A percentile compares a stretch with the other conserved stretches of the same genome.
Conservation (phyloP, 2,329 filamentous ascomycete species). For the Fusarium subtropicale region DNA sequence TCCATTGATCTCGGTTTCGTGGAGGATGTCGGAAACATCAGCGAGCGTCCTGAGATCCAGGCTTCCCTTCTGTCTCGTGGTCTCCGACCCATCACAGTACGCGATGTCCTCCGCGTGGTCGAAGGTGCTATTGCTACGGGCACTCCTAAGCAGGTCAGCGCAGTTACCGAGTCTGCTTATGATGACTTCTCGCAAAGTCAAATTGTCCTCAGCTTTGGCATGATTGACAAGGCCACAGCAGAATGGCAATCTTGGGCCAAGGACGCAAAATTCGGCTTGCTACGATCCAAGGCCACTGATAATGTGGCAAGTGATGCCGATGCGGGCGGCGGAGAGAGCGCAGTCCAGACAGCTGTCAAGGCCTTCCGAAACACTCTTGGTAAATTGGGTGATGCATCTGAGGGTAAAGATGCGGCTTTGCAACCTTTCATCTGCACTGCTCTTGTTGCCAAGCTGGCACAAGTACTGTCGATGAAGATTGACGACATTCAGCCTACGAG, state of each 20-base stretch:
- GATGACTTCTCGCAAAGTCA: conserved; percentile 38
- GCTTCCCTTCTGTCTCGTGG: conserved; percentile 36
- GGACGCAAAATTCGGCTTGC: conserved; percentile 40
- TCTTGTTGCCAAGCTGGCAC: conserved; percentile 41
- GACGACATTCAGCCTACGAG: conserved; percentile 39
- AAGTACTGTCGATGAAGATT: conserved; percentile 43
- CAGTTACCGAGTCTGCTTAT: conserved; percentile 18
- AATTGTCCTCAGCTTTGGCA: conserved; percentile 43
- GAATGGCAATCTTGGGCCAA: conserved; percentile 44
- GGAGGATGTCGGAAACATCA: conserved; percentile 43
- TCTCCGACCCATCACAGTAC: conserved; percentile 41
- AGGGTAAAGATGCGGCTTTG: conserved; percentile 34
- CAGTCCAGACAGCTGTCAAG: conserved; percentile 42
- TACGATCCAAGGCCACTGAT: conserved; percentile 32
- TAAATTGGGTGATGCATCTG: conserved; percentile 19
- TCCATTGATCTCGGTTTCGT: conserved; percentile 41
- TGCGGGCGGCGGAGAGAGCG: conserved; percentile 34
- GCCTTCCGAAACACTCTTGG: conserved; percentile 36
- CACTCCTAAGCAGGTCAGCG: conserved; percentile 18
- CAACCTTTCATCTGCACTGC: conserved; percentile 39
- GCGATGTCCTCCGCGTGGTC: conserved; percentile 41
- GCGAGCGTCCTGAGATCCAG: conserved; percentile 42
- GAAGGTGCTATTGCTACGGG: conserved; percentile 40
- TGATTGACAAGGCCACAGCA: conserved; percentile 40
- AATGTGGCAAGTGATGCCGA: conserved; percentile 33